Conservation (phyloP, 305 asterid species). For the Ilex paraguariensis region DNA sequence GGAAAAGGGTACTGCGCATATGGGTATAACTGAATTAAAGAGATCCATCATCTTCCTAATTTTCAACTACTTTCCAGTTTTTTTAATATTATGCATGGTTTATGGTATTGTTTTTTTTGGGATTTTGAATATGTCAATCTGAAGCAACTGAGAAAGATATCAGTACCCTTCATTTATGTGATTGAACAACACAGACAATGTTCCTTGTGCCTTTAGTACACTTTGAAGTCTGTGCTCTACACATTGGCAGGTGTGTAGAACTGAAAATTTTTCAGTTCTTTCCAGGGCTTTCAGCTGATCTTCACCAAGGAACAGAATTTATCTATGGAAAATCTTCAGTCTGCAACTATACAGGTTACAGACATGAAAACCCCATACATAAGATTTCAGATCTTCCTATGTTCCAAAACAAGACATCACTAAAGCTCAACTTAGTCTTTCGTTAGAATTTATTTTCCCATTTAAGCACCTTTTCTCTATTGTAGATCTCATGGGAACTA, state of each 20-base stretch:
- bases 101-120: background rate
- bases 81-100: background rate
- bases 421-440: too few species aligned
- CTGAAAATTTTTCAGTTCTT: constrained; percentile 37
- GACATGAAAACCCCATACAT: constrained; percentile 43
- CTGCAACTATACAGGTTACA: constrained; percentile 6
- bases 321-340: constrained; percentile 2
- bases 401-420: background rate
- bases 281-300: constrained; percentile 14
- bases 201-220: constrained; percentile 48
- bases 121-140: constrained; percentile 3
- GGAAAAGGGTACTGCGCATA: too few species aligned
- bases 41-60: too few species aligned
- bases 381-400: constrained; percentile 16
- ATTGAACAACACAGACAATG: constrained; percentile 51
- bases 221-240: constrained; percentile 43
- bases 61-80: background rate
- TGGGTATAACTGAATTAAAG: too few species aligned
- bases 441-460: background rate
- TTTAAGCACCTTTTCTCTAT: too few species aligned
- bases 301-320: constrained; percentile 1
- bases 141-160: background rate
- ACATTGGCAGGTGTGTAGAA: constrained; percentile 34
- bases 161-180: constrained; percentile 22
- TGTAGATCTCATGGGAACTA: too few species aligned